Base-by-base conservation (phyloP, 2,329 filamentous ascomycete species). In the Ceratocystis lukuohia region DNA sequence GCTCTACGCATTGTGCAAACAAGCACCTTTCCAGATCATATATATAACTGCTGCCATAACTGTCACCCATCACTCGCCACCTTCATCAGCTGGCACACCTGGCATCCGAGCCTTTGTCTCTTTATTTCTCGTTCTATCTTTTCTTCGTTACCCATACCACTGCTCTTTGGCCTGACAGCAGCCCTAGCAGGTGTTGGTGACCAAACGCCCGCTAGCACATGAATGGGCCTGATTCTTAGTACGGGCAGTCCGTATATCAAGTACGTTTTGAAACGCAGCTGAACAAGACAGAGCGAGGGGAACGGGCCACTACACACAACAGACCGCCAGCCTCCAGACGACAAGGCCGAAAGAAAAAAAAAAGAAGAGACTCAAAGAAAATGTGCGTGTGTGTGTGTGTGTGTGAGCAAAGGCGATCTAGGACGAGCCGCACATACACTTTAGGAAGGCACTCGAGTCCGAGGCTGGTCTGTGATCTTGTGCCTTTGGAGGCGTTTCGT, bases 241-340 rank as follows among this genome's bases (percentile, higher is more conserved):
- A 63, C 61, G 61, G 61, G 25, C 61, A 45, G 45, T 63, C 61
- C 61, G 61, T 63, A 63, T 50, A 46, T 48, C 61, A 63, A 28
- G 45, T 63, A 59, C 56, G 56, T 59, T 59, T 59, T 37, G 1
- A 59, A 59, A 59, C 56, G 28, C 56, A 25, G 56, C 56, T 28
- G 56, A 37, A 37, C 56, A 37, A 10, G 56, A 37, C 56, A 59
- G 17, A 59, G 17, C 17, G 56, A 59, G 28, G 56, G 20, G 56
- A 30, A 37, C 28, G 56, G 56, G 33, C 56, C 56, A 59, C 20
- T 12, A 10, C 22, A 20, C 17, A 53, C 22, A 15, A 5, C 25
- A 59, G 56, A 30, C 30, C 7, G 10, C 56, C 30, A 59, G 56
- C 17, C 53, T 22, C 22, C 53, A 57, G 22, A 57, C 10, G 15